Conservation (phyloP, 257 asterid genomes). For the Gentiana dahurica region DNA sequence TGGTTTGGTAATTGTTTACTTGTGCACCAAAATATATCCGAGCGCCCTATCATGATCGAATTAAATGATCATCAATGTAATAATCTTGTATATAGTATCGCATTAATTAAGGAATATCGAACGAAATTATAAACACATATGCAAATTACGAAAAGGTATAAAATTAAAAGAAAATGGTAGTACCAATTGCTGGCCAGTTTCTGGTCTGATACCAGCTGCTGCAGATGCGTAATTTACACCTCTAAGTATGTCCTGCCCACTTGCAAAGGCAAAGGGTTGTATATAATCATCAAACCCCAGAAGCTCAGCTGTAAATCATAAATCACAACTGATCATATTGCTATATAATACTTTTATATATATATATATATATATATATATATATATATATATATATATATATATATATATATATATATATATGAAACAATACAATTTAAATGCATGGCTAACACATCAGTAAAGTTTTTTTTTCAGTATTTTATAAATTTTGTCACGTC, state of each 20-base stretch:
- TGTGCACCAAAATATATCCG: conserved; percentile 50
- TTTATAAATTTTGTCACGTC: no score
- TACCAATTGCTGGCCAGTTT: conserved; percentile 40
- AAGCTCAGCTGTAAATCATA: conserved; percentile 26
- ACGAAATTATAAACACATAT: background rate
- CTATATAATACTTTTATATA: no score
- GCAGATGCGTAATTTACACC: conserved; percentile 58
- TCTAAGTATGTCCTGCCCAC: conserved; percentile 20
- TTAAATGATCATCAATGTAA: background rate
- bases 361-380: no score
- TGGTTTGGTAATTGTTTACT: conserved; percentile 62
- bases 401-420: no score
- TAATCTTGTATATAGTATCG: background rate
- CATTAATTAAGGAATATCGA: background rate
- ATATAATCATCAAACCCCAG: conserved; percentile 35
- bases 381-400: no score
- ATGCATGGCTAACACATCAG: no score
- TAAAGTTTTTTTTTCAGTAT: no score
- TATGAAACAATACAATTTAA: no score
- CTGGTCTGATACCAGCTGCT: conserved; percentile 48
- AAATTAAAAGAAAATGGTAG: background rate
- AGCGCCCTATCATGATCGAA: conserved; percentile 37
- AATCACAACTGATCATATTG: background rate
- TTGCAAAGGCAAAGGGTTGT: conserved; percentile 31
- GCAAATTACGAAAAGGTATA: background rate